These are phyloP conservation scores for Coemansia sp. DNA, from an alignment of 192 early-diverging fungal species.

Conservation along the genomic window DNA sequence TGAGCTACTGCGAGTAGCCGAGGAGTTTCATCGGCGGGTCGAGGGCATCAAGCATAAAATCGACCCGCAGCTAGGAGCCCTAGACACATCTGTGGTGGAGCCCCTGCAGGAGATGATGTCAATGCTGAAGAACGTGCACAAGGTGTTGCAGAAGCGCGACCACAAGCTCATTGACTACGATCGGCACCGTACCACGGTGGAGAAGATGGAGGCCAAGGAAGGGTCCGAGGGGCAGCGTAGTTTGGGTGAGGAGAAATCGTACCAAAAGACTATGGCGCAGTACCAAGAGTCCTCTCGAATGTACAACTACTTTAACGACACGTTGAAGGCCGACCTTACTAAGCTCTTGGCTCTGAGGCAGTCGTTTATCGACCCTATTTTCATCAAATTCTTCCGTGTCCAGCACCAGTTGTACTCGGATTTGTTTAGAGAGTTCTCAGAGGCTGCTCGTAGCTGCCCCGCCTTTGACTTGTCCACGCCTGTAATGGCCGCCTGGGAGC, in stretches of 20 bases:
- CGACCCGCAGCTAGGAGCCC: slow-evolving; percentile 68
- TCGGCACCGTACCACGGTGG: slow-evolving; percentile 70
- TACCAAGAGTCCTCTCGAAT: slow-evolving; percentile 83
- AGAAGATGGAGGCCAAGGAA: slow-evolving; percentile 76
- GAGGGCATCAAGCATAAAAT: slow-evolving; percentile 59
- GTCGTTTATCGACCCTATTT: slow-evolving; percentile 87
- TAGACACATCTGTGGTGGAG: slow-evolving; percentile 79
- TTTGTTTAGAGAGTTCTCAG: slow-evolving; percentile 64
- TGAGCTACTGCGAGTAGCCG: slow-evolving; percentile 51
- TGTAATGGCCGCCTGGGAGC: slow-evolving; percentile 44
- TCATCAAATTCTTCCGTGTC: slow-evolving; percentile 81
- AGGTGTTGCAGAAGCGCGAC: slow-evolving; percentile 84
- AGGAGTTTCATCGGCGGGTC: slow-evolving; percentile 51
- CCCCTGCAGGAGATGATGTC: slow-evolving; percentile 79
- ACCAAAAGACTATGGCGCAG: slow-evolving; percentile 70
- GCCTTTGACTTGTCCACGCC: slow-evolving; percentile 61
- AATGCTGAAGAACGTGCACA: slow-evolving; percentile 79
- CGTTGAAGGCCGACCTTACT: slow-evolving; percentile 81
- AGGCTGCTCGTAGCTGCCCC: slow-evolving; percentile 58
- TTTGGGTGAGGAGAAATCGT: slow-evolving; percentile 67
- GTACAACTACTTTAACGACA: slow-evolving; percentile 83
- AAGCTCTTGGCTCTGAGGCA: slow-evolving; percentile 73
- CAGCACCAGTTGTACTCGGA: slow-evolving; percentile 79
- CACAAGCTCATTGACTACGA: slow-evolving; percentile 97
- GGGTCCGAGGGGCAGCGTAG: slow-evolving; percentile 55